Conservation (phyloP, 768 basidiomycete genomes). For the Candolleomyces aberdarensis region DNA sequence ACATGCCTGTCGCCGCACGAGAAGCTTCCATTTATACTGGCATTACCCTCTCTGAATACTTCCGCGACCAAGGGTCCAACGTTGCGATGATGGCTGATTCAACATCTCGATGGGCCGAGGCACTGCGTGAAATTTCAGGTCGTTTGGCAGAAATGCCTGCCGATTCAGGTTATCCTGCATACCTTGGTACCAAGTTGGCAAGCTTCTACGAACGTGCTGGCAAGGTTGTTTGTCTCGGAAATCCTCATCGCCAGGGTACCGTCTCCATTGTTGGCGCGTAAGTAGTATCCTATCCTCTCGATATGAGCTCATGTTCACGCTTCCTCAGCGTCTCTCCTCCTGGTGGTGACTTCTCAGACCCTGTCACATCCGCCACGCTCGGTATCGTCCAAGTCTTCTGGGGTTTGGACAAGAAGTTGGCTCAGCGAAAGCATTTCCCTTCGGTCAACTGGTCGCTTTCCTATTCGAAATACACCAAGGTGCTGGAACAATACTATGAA, state of each 20-base stretch:
- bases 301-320: constrained; percentile 9
- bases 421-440: constrained; percentile 98
- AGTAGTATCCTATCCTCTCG: constrained; percentile 32
- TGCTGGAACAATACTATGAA: constrained; percentile 92
- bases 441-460: constrained; percentile 99
- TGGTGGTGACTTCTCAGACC: constrained; percentile 99
- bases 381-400: constrained; percentile 99
- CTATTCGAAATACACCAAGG: constrained; percentile 97
- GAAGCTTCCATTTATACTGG: constrained; percentile 99
- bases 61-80: constrained; percentile 97
- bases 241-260: constrained; percentile 83
- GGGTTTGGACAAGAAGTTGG: constrained; percentile 99
- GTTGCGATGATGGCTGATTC: constrained; percentile 99
- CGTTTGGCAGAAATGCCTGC: constrained; percentile 99
- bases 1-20: constrained; percentile 99
- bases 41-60: constrained; percentile 98
- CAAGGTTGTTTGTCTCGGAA: constrained; percentile 90
- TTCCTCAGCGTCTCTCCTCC: constrained; percentile 86
- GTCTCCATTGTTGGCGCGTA: constrained; percentile 99
- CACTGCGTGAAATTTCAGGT: constrained; percentile 97
- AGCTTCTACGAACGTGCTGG: constrained; percentile 99
- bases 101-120: constrained; percentile 98
- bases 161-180: constrained; percentile 98
- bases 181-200: constrained; percentile 92
- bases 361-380: constrained; percentile 95